These are phyloP conservation scores for Rossbeevera mucosa DNA, from an alignment of 768 basidiomycete species.

Conservation along the genomic window DNA sequence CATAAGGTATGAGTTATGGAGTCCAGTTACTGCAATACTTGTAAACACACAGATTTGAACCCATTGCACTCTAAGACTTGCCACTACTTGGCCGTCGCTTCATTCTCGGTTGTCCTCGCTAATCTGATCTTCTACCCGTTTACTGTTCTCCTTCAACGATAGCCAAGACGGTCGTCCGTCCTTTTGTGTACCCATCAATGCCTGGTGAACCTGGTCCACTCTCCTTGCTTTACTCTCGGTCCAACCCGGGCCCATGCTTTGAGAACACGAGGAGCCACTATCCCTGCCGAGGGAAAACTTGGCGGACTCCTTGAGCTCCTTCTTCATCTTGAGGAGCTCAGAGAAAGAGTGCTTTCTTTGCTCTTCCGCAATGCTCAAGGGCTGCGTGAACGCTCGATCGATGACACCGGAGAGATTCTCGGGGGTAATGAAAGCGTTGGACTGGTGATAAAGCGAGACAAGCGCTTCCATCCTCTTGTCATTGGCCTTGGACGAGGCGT, in stretches of 20 bases:
- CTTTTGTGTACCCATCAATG: constrained; percentile 26
- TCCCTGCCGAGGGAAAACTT: constrained; percentile 31
- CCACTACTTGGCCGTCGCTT: not conserved
- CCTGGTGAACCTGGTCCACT: constrained; percentile 21
- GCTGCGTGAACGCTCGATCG: constrained; percentile 53
- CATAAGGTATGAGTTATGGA: no score
- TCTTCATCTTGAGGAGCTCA: constrained; percentile 18
- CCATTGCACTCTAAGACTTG: not conserved
- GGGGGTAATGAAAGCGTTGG: constrained; percentile 63
- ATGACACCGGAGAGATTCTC: constrained; percentile 64
- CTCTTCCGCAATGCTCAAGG: constrained; percentile 15
- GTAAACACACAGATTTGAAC: not conserved
- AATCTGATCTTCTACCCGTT: constrained; percentile 17
- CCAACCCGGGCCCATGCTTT: constrained; percentile 30
- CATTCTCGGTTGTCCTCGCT: constrained; percentile 9
- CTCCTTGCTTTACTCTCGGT: constrained; percentile 26
- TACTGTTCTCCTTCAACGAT: constrained; percentile 28
- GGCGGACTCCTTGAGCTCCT: constrained; percentile 4
- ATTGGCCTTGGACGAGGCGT: constrained; percentile 20
- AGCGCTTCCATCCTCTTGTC: constrained; percentile 59
- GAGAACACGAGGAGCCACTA: constrained; percentile 7
- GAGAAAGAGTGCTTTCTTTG: constrained; percentile 9
- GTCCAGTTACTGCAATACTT: no score
- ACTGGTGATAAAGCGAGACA: constrained; percentile 73
- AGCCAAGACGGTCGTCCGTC: constrained; percentile 33